A percentile compares a stretch with the other conserved stretches of the same genome.
These are phyloP conservation scores for Microsporum ferrugineum DNA, from an alignment of 2,329 filamentous ascomycete genomes.

Conservation along the genomic window DNA sequence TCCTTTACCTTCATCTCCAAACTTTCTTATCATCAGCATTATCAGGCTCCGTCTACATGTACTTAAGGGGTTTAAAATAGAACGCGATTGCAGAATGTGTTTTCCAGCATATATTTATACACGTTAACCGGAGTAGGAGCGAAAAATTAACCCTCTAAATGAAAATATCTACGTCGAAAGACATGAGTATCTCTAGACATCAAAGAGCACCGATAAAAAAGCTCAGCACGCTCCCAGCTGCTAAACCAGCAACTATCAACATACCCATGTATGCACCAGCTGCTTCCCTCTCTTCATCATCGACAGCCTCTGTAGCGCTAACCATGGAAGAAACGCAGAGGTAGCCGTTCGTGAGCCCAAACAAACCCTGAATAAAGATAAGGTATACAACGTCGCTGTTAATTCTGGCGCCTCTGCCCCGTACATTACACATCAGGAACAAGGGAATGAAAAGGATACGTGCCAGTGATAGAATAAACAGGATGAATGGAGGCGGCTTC, in stretches of 20 bases:
- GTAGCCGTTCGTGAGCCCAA: slow-evolving; percentile 79
- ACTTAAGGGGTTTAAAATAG: not conserved
- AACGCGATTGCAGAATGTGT: not conserved
- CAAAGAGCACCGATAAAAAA: slow-evolving; percentile 48
- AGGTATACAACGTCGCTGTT: slow-evolving; percentile 82
- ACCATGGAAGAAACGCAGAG: slow-evolving; percentile 86
- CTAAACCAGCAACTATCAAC: slow-evolving; percentile 72
- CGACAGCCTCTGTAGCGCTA: slow-evolving; percentile 70
- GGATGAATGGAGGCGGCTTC: slow-evolving; percentile 49
- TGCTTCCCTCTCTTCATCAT: slow-evolving; percentile 70
- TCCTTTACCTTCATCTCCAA: not conserved
- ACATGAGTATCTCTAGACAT: not conserved
- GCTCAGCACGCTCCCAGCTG: slow-evolving; percentile 77
- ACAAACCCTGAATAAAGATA: slow-evolving; percentile 66
- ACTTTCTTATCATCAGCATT: not conserved
- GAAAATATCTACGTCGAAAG: not conserved
- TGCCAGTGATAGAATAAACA: slow-evolving; percentile 57
- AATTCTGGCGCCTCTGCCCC: slow-evolving; percentile 61
- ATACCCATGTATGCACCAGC: slow-evolving; percentile 90
- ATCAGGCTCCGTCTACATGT: not conserved
- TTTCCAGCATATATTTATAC: not conserved
- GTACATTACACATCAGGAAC: slow-evolving; percentile 82
- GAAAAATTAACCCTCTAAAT: not conserved
- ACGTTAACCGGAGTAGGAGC: too few species aligned
- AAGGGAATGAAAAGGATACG: slow-evolving; percentile 66